Percentiles rank a stretch among this genome's conserved stretches.
phyloP scores from a whole-genome alignment of 768 basidiomycete species.

The Imleria badia region DNA sequence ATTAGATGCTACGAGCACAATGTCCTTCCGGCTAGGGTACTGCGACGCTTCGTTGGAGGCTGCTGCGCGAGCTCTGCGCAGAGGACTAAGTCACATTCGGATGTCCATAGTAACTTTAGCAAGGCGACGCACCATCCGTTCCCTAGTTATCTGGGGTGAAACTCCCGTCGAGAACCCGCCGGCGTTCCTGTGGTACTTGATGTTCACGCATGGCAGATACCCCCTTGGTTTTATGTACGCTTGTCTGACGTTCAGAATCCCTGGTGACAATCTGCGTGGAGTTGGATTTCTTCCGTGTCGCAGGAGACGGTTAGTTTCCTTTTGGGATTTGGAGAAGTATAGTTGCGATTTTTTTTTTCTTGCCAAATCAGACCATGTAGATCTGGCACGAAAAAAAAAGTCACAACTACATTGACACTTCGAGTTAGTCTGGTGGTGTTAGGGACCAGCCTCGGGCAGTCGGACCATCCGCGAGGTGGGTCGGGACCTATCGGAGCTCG shows the following conservation, averaged over 20 bases:
- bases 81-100: not conserved
- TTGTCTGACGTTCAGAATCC: not conserved
- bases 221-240: slow-evolving; percentile 1
- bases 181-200: not conserved
- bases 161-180: not conserved
- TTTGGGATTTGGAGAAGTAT: not conserved
- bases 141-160: slow-evolving; percentile 22
- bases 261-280: not conserved
- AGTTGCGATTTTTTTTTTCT: too few relatives aligned
- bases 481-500: too few relatives aligned
- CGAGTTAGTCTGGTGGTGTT: too few relatives aligned
- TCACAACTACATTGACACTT: too few relatives aligned
- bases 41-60: not conserved
- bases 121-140: slow-evolving; percentile 18
- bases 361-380: too few relatives aligned
- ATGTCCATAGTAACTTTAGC: too few relatives aligned
- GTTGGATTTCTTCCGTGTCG: slow-evolving; percentile 8
- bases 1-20: not conserved
- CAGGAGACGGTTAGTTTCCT: not conserved
- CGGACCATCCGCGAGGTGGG: too few relatives aligned
- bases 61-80: slow-evolving; percentile 16
- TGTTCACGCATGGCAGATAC: too few relatives aligned
- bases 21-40: too few relatives aligned
- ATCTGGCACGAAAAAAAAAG: too few relatives aligned
- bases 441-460: too few relatives aligned